Evolutionary conservation across 805 yeast species (phyloP).

Genomic region (Myxozyma neglecta): DNA sequence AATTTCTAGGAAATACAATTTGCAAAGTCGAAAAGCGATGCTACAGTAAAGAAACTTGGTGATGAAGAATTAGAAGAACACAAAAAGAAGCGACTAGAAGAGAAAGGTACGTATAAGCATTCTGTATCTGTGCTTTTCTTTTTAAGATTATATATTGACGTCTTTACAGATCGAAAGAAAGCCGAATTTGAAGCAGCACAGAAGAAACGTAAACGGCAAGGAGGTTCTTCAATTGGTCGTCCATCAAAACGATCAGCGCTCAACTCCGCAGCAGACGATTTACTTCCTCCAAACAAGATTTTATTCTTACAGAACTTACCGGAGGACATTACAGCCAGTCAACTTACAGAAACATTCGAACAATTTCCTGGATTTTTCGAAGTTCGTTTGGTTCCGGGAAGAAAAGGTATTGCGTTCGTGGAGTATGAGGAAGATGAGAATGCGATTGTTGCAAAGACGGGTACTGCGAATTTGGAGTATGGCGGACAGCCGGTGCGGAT

Average conservation of each 20-base stretch:
- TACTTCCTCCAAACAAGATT: conserved; percentile 66
- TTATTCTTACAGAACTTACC: conserved; percentile 69
- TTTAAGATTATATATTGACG: not conserved
- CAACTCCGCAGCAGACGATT: conserved; percentile 33
- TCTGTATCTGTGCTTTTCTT: not conserved
- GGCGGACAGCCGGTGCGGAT: conserved; percentile 34
- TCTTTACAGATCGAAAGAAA: conserved; percentile 11
- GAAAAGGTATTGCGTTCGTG: conserved; percentile 69
- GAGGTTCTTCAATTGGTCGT: conserved; percentile 22
- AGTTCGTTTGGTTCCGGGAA: conserved; percentile 62
- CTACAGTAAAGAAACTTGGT: conserved; percentile 31
- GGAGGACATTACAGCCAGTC: conserved; percentile 43
- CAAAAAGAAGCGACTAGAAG: conserved; percentile 26
- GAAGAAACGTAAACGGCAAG: conserved; percentile 29
- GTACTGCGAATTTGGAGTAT: conserved; percentile 34
- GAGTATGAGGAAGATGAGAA: conserved; percentile 63
- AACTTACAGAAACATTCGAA: conserved; percentile 51
- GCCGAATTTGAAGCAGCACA: conserved; percentile 25
- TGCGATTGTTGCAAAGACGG: conserved; percentile 49
- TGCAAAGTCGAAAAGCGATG: conserved; percentile 51
- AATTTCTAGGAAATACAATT: conserved; percentile 39
- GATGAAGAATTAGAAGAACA: conserved; percentile 34
- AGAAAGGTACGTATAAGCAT: conserved; percentile 16
- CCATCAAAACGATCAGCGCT: conserved; percentile 24
- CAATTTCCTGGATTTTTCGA: conserved; percentile 61